phyloP scores from a whole-genome alignment of 192 early-diverging fungal species.

The Pecoramyces ruminantium region DNA sequence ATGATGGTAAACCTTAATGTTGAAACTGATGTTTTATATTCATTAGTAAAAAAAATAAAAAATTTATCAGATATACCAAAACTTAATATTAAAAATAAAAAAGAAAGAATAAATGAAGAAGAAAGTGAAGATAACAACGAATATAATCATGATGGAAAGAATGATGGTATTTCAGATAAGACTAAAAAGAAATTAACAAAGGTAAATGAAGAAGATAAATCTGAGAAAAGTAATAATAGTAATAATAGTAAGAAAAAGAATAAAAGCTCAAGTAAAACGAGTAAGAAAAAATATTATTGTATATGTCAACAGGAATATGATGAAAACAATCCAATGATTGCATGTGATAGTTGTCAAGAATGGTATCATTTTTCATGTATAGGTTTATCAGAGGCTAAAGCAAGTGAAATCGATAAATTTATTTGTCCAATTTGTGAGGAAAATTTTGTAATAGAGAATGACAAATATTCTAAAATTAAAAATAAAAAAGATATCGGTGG shows the following conservation, averaged over 20 bases:
- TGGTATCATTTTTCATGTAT: conserved; percentile 69
- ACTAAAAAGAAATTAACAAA: background rate
- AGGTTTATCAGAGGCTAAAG: conserved; percentile 31
- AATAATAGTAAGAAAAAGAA: background rate
- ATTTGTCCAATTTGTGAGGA: conserved; percentile 43
- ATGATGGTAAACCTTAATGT: background rate
- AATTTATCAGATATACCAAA: background rate
- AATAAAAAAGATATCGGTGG: background rate
- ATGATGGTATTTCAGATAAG: too few species aligned
- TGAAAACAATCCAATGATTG: conserved; percentile 47
- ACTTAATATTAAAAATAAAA: background rate
- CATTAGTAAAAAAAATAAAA: background rate
- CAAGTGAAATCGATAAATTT: conserved; percentile 37
- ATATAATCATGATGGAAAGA: background rate
- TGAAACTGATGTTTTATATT: background rate
- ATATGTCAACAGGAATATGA: conserved; percentile 38
- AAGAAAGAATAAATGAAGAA: background rate
- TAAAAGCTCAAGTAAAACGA: background rate
- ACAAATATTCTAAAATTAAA: too few species aligned
- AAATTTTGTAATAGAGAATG: conserved; percentile 1
- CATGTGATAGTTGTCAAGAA: conserved; percentile 52
- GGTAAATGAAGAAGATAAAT: too few species aligned
- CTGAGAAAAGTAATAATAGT: too few species aligned
- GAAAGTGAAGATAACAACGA: background rate
- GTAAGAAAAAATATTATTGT: conserved; percentile 12